Evolutionary conservation across 192 early-diverging fungal species (phyloP).

Genomic region (Podila horticola): DNA sequence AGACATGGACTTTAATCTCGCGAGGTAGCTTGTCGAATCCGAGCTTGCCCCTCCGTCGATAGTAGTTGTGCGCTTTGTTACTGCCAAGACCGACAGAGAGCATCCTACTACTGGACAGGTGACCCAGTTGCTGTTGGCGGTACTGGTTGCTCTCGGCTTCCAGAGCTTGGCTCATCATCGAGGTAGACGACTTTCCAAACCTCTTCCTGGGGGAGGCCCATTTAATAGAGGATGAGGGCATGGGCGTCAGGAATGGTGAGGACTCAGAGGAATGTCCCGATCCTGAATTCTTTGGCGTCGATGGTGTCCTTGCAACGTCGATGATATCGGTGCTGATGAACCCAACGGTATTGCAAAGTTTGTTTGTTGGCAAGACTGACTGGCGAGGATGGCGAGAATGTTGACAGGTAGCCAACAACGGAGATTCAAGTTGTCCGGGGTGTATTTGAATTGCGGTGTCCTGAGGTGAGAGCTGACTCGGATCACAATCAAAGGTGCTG

Average conservation of each 20-base stretch:
- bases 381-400: not conserved
- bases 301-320: too few species aligned
- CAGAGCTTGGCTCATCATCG: not conserved
- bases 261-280: not conserved
- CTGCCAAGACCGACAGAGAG: not conserved
- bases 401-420: not conserved
- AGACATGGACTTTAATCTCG: constrained; percentile 37
- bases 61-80: not conserved
- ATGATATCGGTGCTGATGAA: too few species aligned
- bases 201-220: constrained; percentile 20
- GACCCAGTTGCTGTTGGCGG: not conserved
- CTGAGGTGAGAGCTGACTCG: too few species aligned
- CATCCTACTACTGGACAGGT: not conserved
- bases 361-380: too few species aligned
- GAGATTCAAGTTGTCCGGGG: too few species aligned
- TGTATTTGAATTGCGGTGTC: too few species aligned
- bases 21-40: constrained; percentile 29
- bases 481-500: too few species aligned
- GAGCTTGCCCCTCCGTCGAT: constrained; percentile 3
- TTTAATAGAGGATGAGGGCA: constrained; percentile 22
- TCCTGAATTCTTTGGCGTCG: too few species aligned
- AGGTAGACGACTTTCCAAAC: not conserved
- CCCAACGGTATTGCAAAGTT: too few species aligned
- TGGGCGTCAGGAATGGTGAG: constrained; percentile 12
- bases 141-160: constrained; percentile 5